These are phyloP conservation scores for Chalaropsis ovoidea DNA, from an alignment of 2,329 filamentous ascomycete species.

Conservation along the genomic window DNA sequence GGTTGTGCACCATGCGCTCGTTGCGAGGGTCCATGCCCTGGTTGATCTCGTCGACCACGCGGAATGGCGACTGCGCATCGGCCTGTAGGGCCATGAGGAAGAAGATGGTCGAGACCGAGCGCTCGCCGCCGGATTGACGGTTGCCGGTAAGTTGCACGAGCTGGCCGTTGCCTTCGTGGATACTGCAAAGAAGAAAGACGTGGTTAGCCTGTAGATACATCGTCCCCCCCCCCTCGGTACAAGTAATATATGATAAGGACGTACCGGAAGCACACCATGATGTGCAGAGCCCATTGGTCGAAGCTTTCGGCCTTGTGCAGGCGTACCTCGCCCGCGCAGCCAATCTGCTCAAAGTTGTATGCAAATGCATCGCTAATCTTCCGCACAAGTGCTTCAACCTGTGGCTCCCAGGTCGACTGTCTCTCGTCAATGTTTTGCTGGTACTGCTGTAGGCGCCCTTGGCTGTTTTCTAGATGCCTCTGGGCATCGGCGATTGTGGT, in stretches of 20 bases:
- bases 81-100: slow-evolving; percentile 97
- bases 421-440: slow-evolving; percentile 53
- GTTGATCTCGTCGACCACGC: slow-evolving; percentile 98
- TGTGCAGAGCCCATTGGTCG: slow-evolving; percentile 85
- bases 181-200: slow-evolving; percentile 10
- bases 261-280: slow-evolving; percentile 88
- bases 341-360: slow-evolving; percentile 88
- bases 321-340: slow-evolving; percentile 81
- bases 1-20: slow-evolving; percentile 93
- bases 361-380: slow-evolving; percentile 86
- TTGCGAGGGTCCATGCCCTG: slow-evolving; percentile 99
- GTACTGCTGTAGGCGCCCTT: slow-evolving; percentile 46
- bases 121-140: slow-evolving; percentile 90
- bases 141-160: slow-evolving; percentile 59
- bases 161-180: slow-evolving; percentile 25
- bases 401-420: slow-evolving; percentile 69
- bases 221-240: slow-evolving; percentile 20
- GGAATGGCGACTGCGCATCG: slow-evolving; percentile 87
- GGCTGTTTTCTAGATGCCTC: slow-evolving; percentile 42
- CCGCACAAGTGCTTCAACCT: slow-evolving; percentile 63
- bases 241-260: slow-evolving; percentile 29
- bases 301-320: slow-evolving; percentile 89
- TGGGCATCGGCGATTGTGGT: slow-evolving; percentile 55
- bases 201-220: slow-evolving; percentile 4
- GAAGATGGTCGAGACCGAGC: slow-evolving; percentile 94